Percentiles rank a stretch among this genome's conserved stretches.
phyloP scores from a whole-genome alignment of 2,329 filamentous ascomycete genomes.

The Colletotrichum sp. region DNA sequence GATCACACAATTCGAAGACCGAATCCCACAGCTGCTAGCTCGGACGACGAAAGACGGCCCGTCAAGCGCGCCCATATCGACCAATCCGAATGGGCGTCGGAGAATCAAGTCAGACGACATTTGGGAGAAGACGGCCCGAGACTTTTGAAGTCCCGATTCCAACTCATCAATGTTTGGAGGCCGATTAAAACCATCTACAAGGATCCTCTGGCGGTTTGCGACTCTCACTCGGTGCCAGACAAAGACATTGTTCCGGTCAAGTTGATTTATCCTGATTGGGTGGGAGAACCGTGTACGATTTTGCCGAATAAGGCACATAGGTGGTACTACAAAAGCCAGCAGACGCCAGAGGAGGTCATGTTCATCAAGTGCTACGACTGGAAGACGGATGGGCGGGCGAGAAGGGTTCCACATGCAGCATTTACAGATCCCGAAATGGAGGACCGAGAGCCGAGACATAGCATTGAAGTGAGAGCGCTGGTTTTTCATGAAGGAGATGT shows the following conservation, averaged over 20 bases:
- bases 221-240: conserved; percentile 39
- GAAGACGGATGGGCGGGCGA: neutral
- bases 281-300: conserved; percentile 42
- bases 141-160: neutral
- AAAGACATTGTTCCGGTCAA: conserved; percentile 40
- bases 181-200: conserved; percentile 51
- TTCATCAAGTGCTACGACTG: conserved; percentile 69
- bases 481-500: neutral
- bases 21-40: neutral
- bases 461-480: neutral
- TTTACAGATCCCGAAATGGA: neutral
- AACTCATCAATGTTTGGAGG: conserved; percentile 43
- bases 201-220: conserved; percentile 45
- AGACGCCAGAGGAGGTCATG: conserved; percentile 59
- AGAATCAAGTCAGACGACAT: conserved; percentile 19
- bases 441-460: neutral
- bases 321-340: conserved; percentile 59
- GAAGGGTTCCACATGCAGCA: neutral
- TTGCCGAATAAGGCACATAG: conserved; percentile 37
- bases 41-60: conserved; percentile 31
- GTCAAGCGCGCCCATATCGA: conserved; percentile 54
- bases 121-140: conserved; percentile 1
- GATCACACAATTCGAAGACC: conserved; percentile 61
- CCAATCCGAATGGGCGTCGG: conserved; percentile 31
- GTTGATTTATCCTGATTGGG: conserved; percentile 36